phyloP scores from a whole-genome alignment of 2,329 filamentous ascomycete genomes.

The Ascomycota sp. region DNA sequence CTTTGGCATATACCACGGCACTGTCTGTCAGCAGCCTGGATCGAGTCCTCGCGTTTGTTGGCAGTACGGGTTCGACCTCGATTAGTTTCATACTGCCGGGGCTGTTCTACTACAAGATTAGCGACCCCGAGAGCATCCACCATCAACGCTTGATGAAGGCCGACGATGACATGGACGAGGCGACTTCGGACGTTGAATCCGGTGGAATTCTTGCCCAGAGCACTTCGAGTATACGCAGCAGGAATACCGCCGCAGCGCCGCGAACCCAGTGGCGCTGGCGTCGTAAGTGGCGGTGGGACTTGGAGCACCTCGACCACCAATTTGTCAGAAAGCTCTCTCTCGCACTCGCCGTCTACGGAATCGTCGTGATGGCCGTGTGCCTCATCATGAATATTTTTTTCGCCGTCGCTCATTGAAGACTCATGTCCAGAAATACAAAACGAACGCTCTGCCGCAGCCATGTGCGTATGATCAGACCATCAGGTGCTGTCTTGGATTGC shows the following conservation, averaged over 20 bases:
- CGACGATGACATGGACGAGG: slow-evolving; percentile 60
- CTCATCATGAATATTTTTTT: slow-evolving; percentile 71
- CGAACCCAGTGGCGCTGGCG: slow-evolving; percentile 25
- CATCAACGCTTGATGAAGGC: slow-evolving; percentile 78
- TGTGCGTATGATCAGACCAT: not conserved
- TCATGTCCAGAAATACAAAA: not conserved
- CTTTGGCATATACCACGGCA: slow-evolving; percentile 66
- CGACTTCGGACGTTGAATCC: slow-evolving; percentile 25
- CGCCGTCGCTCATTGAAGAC: slow-evolving; percentile 32
- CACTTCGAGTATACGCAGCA: slow-evolving; percentile 21
- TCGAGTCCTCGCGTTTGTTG: slow-evolving; percentile 82
- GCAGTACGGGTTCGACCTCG: slow-evolving; percentile 77
- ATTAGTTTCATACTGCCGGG: slow-evolving; percentile 95
- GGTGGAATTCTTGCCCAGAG: slow-evolving; percentile 20
- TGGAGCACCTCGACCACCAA: slow-evolving; percentile 40
- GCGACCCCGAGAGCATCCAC: slow-evolving; percentile 62
- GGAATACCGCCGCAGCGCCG: slow-evolving; percentile 11
- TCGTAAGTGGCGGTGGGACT: slow-evolving; percentile 34
- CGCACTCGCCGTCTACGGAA: slow-evolving; percentile 58
- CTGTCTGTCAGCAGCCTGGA: slow-evolving; percentile 81
- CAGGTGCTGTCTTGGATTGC: not conserved
- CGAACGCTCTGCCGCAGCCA: slow-evolving; percentile 1
- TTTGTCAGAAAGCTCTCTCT: slow-evolving; percentile 51
- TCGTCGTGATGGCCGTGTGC: slow-evolving; percentile 75
- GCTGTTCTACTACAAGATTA: slow-evolving; percentile 97